phyloP scores from a whole-genome alignment of 2,329 filamentous ascomycete species.

The Septoria petroselini region DNA sequence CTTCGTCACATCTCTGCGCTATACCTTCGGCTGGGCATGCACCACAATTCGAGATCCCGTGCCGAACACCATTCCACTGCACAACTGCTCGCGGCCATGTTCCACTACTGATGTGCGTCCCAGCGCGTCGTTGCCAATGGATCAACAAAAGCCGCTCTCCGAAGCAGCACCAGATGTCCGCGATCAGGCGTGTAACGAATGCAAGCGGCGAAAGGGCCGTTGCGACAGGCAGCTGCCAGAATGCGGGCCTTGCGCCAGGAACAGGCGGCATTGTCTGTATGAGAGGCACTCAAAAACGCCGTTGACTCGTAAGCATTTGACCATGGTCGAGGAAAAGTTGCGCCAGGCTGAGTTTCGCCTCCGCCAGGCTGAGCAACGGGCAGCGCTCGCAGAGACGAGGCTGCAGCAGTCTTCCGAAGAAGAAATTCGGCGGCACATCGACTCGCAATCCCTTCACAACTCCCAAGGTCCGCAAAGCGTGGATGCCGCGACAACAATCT shows the following conservation, averaged over 20 bases:
- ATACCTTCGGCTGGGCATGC: too few relatives aligned
- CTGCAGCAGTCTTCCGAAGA: constrained; percentile 13
- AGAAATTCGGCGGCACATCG: background rate
- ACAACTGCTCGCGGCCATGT: too few relatives aligned
- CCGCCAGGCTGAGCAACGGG: constrained; percentile 26
- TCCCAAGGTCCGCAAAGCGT: too few relatives aligned
- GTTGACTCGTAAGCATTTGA: constrained; percentile 49
- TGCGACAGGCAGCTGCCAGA: constrained; percentile 40
- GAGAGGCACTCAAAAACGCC: constrained; percentile 51
- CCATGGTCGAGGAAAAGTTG: constrained; percentile 46
- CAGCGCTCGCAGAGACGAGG: constrained; percentile 25
- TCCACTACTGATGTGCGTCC: too few relatives aligned
- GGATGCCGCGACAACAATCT: background rate
- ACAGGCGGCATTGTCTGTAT: constrained; percentile 49
- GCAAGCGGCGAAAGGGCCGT: constrained; percentile 30
- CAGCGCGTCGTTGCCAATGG: too few relatives aligned
- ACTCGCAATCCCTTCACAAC: background rate
- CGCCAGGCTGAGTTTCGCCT: constrained; percentile 32
- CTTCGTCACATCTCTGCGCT: too few relatives aligned
- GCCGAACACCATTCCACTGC: too few relatives aligned
- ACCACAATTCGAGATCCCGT: too few relatives aligned
- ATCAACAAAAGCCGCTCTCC: constrained; percentile 20
- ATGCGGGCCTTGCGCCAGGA: constrained; percentile 43
- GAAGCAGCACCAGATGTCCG: constrained; percentile 12
- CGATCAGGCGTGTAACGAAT: constrained; percentile 33